A percentile compares a stretch with the other conserved stretches of the same genome.
These are phyloP conservation scores for Suillus fuscotomentosus DNA, from an alignment of 768 basidiomycete genomes.

Conservation along the genomic window DNA sequence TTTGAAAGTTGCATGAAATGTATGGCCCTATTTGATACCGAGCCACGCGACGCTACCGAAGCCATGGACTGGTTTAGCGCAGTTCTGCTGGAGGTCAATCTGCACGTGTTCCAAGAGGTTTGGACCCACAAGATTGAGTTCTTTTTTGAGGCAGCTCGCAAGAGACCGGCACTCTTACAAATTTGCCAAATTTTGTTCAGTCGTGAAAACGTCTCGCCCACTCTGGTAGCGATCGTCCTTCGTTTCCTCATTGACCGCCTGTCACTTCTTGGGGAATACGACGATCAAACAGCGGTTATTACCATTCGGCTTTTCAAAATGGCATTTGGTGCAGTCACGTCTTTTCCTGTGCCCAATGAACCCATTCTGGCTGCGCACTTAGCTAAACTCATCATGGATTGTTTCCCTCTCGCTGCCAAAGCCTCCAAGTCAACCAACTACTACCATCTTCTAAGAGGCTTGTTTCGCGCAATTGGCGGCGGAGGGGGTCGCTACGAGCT, in stretches of 20 bases:
- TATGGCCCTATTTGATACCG: slow-evolving; percentile 79
- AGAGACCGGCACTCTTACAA: slow-evolving; percentile 76
- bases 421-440: slow-evolving; percentile 90
- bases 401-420: slow-evolving; percentile 91
- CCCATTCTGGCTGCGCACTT: slow-evolving; percentile 92
- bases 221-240: slow-evolving; percentile 86
- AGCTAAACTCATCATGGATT: slow-evolving; percentile 92
- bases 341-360: slow-evolving; percentile 77
- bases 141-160: slow-evolving; percentile 79
- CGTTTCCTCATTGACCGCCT: slow-evolving; percentile 82
- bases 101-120: slow-evolving; percentile 93
- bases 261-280: slow-evolving; percentile 79
- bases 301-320: slow-evolving; percentile 94
- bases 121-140: slow-evolving; percentile 93
- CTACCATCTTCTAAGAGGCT: slow-evolving; percentile 84
- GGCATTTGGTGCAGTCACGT: slow-evolving; percentile 84
- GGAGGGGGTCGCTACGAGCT: slow-evolving; percentile 92
- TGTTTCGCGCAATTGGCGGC: slow-evolving; percentile 92
- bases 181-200: slow-evolving; percentile 82
- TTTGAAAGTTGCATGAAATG: slow-evolving; percentile 85
- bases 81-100: slow-evolving; percentile 77
- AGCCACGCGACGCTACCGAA: slow-evolving; percentile 69
- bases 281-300: slow-evolving; percentile 77
- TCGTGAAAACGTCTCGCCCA: slow-evolving; percentile 73
- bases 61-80: slow-evolving; percentile 79